Conservation (phyloP, 1,284 basidiomycete species). For the Sanguinoderma infundibulare region DNA sequence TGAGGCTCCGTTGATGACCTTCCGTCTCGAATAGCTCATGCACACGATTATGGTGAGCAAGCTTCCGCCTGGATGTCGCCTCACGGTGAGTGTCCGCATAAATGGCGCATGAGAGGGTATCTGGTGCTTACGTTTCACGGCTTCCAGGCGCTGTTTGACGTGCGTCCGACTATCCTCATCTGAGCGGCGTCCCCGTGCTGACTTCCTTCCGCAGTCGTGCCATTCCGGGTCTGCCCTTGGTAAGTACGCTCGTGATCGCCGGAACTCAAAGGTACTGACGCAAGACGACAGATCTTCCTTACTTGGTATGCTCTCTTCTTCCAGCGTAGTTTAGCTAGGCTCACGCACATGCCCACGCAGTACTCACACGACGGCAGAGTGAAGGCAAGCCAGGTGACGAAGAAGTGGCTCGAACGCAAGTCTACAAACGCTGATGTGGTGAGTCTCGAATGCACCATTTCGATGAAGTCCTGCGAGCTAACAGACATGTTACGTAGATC, state of each 20-base stretch:
- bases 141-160: slow-evolving; percentile 73
- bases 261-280: not conserved
- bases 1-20: slow-evolving; percentile 3
- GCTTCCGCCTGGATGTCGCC: slow-evolving; percentile 64
- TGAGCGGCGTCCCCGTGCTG: slow-evolving; percentile 5
- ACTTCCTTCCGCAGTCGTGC: slow-evolving; percentile 48
- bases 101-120: not conserved
- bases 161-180: slow-evolving; percentile 38
- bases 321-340: not conserved
- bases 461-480: not conserved
- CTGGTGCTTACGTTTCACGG: not conserved
- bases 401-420: slow-evolving; percentile 37
- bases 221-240: slow-evolving; percentile 68
- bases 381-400: slow-evolving; percentile 52
- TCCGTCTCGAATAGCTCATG: slow-evolving; percentile 49
- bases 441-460: not conserved
- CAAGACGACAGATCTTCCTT: slow-evolving; percentile 56
- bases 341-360: slow-evolving; percentile 37
- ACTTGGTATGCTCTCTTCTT: slow-evolving; percentile 46
- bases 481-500: slow-evolving; percentile 43
- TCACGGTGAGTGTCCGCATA: slow-evolving; percentile 59
- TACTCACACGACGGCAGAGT: slow-evolving; percentile 64
- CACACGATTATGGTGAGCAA: slow-evolving; percentile 63
- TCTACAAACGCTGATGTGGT: slow-evolving; percentile 59
- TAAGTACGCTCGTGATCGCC: slow-evolving; percentile 32